Percentiles rank a stretch among this genome's conserved stretches.
phyloP scores from a whole-genome alignment of 1,139 yeast genomes.

The Zygosaccharomyces sapae region DNA sequence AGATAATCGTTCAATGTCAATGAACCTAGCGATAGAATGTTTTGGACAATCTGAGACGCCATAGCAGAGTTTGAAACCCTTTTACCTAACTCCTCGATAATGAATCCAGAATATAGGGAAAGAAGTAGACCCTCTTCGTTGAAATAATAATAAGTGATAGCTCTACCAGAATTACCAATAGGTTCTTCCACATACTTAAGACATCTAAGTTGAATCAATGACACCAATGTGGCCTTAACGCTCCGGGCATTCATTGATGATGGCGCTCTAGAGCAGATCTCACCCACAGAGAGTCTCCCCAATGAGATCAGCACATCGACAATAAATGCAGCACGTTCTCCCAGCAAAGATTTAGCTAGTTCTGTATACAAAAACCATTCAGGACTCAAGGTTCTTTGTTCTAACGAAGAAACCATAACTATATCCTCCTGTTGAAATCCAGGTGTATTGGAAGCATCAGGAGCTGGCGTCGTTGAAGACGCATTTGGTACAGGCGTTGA shows the following conservation, averaged over 20 bases:
- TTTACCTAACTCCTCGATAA: slow-evolving; percentile 31
- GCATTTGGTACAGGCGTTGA: background rate
- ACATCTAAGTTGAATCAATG: slow-evolving; percentile 64
- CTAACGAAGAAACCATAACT: slow-evolving; percentile 24
- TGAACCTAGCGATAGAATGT: slow-evolving; percentile 60
- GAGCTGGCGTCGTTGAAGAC: slow-evolving; percentile 1
- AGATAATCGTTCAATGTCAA: slow-evolving; percentile 59
- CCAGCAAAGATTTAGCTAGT: slow-evolving; percentile 53
- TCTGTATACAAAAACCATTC: slow-evolving; percentile 54
- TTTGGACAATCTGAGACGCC: slow-evolving; percentile 63
- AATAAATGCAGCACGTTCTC: slow-evolving; percentile 59
- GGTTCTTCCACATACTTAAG: slow-evolving; percentile 51
- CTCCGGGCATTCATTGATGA: slow-evolving; percentile 40
- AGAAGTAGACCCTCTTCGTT: slow-evolving; percentile 61
- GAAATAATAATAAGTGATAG: slow-evolving; percentile 50
- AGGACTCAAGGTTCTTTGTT: slow-evolving; percentile 53
- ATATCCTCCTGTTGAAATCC: slow-evolving; percentile 9
- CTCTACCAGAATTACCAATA: slow-evolving; percentile 34
- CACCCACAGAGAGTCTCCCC: slow-evolving; percentile 53
- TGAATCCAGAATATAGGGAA: slow-evolving; percentile 73
- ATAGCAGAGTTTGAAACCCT: slow-evolving; percentile 26
- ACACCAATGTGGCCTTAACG: slow-evolving; percentile 56
- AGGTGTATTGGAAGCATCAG: background rate
- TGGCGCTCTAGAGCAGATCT: slow-evolving; percentile 42
- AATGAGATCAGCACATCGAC: slow-evolving; percentile 53